phyloP scores from a whole-genome alignment of 768 basidiomycete genomes.

The Cystobasidium ongulense region DNA sequence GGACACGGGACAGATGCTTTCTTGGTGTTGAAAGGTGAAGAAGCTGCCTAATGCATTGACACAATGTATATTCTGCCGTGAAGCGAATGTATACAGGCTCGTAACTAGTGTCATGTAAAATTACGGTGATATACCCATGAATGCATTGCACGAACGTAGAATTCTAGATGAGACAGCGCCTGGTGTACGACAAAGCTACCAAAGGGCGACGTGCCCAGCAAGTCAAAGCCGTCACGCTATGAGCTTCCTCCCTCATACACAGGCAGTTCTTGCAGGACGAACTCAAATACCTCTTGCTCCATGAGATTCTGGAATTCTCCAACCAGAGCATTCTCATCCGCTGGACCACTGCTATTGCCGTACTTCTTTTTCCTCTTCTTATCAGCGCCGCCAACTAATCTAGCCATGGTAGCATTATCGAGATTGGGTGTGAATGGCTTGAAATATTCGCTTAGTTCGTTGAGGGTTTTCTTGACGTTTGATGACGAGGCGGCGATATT shows the following conservation, averaged over 20 bases:
- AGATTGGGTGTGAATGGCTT: slow-evolving; percentile 60
- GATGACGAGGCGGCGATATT: slow-evolving; percentile 68
- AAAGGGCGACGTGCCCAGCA: no score
- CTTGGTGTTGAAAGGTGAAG: slow-evolving; percentile 27
- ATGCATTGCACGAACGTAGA: no score
- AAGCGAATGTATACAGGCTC: no score
- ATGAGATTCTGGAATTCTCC: slow-evolving; percentile 88
- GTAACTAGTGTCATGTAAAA: no score
- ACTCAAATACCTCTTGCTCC: slow-evolving; percentile 94
- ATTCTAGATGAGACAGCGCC: no score
- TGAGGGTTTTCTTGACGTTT: slow-evolving; percentile 66
- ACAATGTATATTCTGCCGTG: no score
- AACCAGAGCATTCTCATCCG: slow-evolving; percentile 58
- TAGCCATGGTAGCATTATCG: slow-evolving; percentile 42
- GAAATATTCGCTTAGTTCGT: slow-evolving; percentile 66
- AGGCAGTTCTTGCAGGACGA: slow-evolving; percentile 85
- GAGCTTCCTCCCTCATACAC: background rate
- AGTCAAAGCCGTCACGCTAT: no score
- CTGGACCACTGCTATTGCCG: slow-evolving; percentile 39
- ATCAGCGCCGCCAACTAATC: slow-evolving; percentile 30
- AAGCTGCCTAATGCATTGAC: background rate
- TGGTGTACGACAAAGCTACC: no score
- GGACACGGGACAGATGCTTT: slow-evolving; percentile 60
- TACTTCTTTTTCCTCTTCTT: slow-evolving; percentile 48
- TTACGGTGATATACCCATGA: no score